Percentiles rank a stretch among this genome's conserved stretches.
Conservation (phyloP, 176 grass and related monocot genomes). For the Coix lacrymajobi region DNA sequence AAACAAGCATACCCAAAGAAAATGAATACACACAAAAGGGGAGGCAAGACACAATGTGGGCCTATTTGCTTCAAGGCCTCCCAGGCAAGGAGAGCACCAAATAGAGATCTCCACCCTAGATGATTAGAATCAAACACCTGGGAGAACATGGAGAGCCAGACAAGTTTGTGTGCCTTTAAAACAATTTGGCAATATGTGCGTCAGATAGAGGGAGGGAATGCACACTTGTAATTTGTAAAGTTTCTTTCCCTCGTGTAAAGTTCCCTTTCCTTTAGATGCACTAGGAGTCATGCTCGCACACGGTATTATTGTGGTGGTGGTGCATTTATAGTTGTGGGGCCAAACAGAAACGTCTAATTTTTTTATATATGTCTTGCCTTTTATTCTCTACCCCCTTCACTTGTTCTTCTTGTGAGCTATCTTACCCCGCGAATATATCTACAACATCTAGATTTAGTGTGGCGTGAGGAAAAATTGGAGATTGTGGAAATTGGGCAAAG, state of each 20-base stretch:
- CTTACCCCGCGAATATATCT: neutral
- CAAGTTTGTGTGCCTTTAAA: neutral
- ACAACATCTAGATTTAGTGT: neutral
- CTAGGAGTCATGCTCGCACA: neutral
- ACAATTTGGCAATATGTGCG: neutral
- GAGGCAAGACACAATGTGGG: neutral
- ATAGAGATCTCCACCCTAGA: neutral
- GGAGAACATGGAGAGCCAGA: neutral
- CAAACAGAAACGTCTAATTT: neutral
- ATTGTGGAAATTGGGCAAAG: neutral
- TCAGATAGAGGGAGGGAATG: neutral
- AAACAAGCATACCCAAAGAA: neutral
- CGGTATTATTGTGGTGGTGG: neutral
- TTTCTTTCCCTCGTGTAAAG: neutral
- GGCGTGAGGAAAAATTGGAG: neutral
- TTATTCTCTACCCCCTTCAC: neutral
- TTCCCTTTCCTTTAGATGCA: neutral
- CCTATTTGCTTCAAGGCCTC: neutral
- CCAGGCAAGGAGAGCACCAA: neutral
- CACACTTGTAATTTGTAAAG: neutral
- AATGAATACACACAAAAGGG: neutral
- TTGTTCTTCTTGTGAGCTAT: neutral
- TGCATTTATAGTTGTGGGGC: neutral
- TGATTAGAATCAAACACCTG: neutral
- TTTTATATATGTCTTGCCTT: neutral